phyloP scores from a whole-genome alignment of 371 early-diverging fungal species.

The Saksenaea oblongispora region DNA sequence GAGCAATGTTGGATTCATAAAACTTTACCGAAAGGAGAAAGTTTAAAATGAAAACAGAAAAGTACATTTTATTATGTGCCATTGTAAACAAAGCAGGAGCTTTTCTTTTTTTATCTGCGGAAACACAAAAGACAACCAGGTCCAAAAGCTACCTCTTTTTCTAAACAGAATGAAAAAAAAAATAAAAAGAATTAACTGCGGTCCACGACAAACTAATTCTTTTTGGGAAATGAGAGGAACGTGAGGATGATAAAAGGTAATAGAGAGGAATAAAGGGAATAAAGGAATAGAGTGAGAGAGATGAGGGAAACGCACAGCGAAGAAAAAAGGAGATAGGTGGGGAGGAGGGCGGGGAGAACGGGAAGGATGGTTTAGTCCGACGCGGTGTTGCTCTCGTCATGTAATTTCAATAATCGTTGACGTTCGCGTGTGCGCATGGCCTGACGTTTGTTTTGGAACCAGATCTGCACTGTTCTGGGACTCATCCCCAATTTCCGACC shows the following conservation, averaged over 20 bases:
- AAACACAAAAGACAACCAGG: neutral
- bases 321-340: neutral
- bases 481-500: slow-evolving; percentile 89
- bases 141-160: neutral
- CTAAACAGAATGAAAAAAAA: neutral
- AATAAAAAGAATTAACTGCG: neutral
- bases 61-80: slow-evolving; percentile 2
- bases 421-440: slow-evolving; percentile 60
- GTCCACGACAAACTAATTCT: neutral
- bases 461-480: slow-evolving; percentile 83
- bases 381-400: slow-evolving; percentile 2
- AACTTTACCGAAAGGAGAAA: neutral
- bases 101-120: neutral
- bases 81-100: neutral
- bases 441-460: slow-evolving; percentile 96
- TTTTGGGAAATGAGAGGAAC: too few relatives aligned
- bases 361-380: slow-evolving; percentile 4
- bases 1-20: neutral
- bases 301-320: neutral
- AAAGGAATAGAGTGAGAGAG: too few relatives aligned
- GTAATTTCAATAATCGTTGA: slow-evolving; percentile 36
- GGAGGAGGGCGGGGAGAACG: neutral
- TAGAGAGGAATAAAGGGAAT: too few relatives aligned
- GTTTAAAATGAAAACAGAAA: neutral
- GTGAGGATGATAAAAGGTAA: too few relatives aligned